Evolutionary conservation across 148 eudicot genomes (phyloP).

Genomic region (Cornus florida): DNA sequence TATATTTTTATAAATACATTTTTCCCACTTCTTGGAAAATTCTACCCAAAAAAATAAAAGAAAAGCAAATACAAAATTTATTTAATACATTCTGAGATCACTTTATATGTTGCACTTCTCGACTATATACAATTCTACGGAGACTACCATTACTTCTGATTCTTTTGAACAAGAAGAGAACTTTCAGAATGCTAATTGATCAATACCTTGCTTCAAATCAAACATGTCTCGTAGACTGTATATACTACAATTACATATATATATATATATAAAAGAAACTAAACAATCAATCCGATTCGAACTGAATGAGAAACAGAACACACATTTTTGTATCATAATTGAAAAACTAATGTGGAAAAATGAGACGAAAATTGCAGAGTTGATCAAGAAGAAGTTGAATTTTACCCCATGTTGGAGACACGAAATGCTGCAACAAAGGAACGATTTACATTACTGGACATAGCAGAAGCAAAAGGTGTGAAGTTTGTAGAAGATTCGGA

Average conservation of each 20-base stretch:
- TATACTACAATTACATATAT: background rate
- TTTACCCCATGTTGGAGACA: constrained; percentile 26
- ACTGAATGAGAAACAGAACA: too few relatives aligned
- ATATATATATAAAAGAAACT: too few relatives aligned
- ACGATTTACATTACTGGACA: background rate
- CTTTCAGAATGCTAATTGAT: background rate
- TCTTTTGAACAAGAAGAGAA: background rate
- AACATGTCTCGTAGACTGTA: too few relatives aligned
- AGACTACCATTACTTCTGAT: too few relatives aligned
- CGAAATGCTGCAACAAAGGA: background rate
- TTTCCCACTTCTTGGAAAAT: background rate
- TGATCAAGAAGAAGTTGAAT: background rate
- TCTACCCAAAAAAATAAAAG: background rate
- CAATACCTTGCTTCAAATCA: background rate
- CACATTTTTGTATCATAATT: too few relatives aligned
- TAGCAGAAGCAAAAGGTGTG: constrained; percentile 19
- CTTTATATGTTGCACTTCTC: background rate
- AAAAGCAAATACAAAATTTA: too few relatives aligned
- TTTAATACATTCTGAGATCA: too few relatives aligned
- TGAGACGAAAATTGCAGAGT: background rate
- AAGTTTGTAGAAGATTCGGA: constrained; percentile 9
- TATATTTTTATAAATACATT: background rate
- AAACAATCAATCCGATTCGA: background rate
- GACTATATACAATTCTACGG: background rate
- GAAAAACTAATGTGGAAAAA: too few relatives aligned